Base-by-base conservation (phyloP, 2,329 filamentous ascomycete species). In the Aspergillus texensis region DNA sequence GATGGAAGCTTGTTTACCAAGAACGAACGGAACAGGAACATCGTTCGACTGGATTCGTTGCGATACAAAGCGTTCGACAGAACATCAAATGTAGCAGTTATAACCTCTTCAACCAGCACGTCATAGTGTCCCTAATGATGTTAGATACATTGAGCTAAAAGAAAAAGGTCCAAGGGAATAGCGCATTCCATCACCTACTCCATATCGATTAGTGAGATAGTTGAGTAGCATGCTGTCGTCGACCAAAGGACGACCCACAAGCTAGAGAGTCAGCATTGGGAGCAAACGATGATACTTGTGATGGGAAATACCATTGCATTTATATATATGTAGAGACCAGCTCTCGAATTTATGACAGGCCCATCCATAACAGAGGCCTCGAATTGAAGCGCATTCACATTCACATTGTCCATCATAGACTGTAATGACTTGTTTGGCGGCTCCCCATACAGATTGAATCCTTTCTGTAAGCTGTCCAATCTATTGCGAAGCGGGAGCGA, bases 31-130 rank as follows among this genome's bases (percentile, higher is more conserved):
- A 97, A 84, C 21, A 94, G 80, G 63, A 93, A 89, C 61, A 92
- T 85, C 0, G 83, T 85, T 58, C 87, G 82, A 21, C 78, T 76
- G 10, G 85, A 81, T 71, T 90, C 87, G 53, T 83, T 86, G 43
- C 91, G 87, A 69, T 95, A 92, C 66, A 94, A 91, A 6, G 91
- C 91, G 72, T 96, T 96, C 41, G 93, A 91, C 19, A 99, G 83
- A 6, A 96, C 86, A 71, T 98, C 94, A 72, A 99, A 98, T 0
- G 93, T 89, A 1, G 93, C 92, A 11, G 94, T 86, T 48, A 98
- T 91, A 2, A 98, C 83, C 71, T 97, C 93, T 60, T 93, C 88
- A 0, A 91, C 88, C 52, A 93, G 88, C 14, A 87, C 85, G 76
- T 94, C 91, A 48, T 91, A 85, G 71, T 97, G 91, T 45, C 90